Evolutionary conservation across 1,284 basidiomycete species (phyloP).

Genomic region (Cryptococcus hybrid): DNA sequence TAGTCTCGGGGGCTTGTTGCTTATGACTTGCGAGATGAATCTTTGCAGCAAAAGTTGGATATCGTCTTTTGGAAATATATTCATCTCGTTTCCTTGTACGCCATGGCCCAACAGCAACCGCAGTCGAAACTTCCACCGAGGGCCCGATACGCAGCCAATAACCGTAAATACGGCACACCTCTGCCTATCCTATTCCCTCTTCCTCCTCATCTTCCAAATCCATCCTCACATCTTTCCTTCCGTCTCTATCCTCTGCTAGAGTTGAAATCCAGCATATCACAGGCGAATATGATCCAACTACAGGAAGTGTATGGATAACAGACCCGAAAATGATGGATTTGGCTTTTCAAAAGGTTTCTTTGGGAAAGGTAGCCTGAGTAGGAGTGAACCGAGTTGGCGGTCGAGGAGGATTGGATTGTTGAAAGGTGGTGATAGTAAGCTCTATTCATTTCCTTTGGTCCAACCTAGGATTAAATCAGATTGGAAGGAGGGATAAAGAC

Average conservation of each 20-base stretch:
- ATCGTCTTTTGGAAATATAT: no score
- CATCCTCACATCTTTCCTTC: conserved; percentile 14
- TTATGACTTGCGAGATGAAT: no score
- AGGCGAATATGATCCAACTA: conserved; percentile 68
- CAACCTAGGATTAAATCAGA: not conserved
- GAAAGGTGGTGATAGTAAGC: conserved; percentile 47
- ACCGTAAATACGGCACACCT: conserved; percentile 43
- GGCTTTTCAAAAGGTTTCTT: conserved; percentile 94
- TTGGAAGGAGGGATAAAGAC: conserved; percentile 2
- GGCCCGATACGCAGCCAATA: conserved; percentile 23
- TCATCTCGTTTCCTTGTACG: no score
- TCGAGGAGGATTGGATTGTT: conserved; percentile 68
- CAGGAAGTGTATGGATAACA: conserved; percentile 76
- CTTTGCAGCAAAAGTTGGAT: no score
- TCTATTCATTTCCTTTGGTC: conserved; percentile 6
- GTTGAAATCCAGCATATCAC: conserved; percentile 28
- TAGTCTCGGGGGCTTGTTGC: not conserved
- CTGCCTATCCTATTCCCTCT: conserved; percentile 42
- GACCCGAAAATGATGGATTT: conserved; percentile 61
- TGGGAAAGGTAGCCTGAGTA: conserved; percentile 89
- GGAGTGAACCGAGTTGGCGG: conserved; percentile 94
- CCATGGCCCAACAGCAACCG: not conserved
- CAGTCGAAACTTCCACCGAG: not conserved
- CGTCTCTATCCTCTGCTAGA: not conserved
- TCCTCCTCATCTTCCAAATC: conserved; percentile 1